Evolutionary conservation across 202 grass and related monocot genomes (phyloP).

Genomic region (Dendrocalamus latiflorus): DNA sequence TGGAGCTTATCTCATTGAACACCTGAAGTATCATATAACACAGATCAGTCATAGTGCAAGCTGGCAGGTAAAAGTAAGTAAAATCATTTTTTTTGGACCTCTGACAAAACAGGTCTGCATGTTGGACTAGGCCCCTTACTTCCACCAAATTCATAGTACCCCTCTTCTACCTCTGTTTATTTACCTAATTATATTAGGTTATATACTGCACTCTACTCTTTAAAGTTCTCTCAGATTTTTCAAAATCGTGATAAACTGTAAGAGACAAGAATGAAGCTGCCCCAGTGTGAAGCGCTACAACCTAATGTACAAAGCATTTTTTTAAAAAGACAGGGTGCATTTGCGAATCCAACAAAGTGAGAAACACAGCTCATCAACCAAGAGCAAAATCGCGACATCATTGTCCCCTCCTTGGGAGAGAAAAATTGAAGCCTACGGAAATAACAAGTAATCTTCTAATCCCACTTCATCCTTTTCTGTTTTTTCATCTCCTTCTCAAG

Average conservation of each 20-base stretch:
- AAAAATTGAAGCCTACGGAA: not conserved
- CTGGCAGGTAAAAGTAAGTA: not conserved
- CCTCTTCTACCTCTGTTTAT: not conserved
- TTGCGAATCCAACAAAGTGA: not conserved
- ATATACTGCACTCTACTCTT: not conserved
- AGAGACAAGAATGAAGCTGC: not conserved
- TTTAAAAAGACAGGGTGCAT: not conserved
- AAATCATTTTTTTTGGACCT: not conserved
- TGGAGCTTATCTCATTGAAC: slow-evolving; percentile 96
- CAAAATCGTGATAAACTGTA: not conserved
- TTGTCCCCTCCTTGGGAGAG: not conserved
- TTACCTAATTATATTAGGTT: not conserved
- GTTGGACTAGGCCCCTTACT: not conserved
- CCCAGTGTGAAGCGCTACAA: not conserved
- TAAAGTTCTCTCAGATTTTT: not conserved
- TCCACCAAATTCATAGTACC: not conserved
- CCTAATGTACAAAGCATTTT: not conserved
- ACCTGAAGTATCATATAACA: slow-evolving; percentile 33
- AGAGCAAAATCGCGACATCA: not conserved
- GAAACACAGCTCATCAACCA: not conserved
- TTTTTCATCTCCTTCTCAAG: not conserved
- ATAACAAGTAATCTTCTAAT: not conserved
- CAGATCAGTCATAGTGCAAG: not conserved
- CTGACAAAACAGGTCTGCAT: not conserved
- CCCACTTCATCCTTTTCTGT: not conserved